Evolutionary conservation across 352 stramenopile species (phyloP).

Genomic region (Globisporangium radiosum): DNA sequence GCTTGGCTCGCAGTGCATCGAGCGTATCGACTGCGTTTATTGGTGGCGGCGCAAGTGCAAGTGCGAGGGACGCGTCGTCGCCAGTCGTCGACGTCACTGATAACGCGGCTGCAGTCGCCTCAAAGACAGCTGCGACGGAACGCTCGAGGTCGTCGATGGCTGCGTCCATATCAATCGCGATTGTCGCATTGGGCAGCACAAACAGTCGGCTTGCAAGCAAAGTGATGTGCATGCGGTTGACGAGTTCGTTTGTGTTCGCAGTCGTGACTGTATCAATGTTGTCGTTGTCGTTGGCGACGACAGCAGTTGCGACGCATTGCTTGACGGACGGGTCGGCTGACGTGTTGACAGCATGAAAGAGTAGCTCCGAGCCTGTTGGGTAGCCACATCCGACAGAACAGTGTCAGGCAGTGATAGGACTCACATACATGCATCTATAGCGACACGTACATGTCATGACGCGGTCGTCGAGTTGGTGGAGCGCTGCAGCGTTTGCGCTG

Average conservation of each 20-base stretch:
- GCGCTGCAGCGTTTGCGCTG: conserved; percentile 1
- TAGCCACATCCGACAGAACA: background rate
- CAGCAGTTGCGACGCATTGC: background rate
- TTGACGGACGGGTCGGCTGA: background rate
- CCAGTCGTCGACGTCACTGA: background rate
- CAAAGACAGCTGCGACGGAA: background rate
- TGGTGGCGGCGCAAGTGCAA: background rate
- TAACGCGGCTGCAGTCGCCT: background rate
- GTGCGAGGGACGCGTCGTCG: background rate
- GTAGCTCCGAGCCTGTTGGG: conserved; percentile 3
- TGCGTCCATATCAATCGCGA: too few species aligned
- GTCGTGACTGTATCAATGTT: too few species aligned
- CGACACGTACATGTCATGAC: conserved; percentile 4
- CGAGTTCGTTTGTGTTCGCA: too few species aligned
- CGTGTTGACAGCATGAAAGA: background rate
- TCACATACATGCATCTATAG: too few species aligned
- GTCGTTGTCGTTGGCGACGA: background rate
- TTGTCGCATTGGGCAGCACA: background rate
- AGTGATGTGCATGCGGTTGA: too few species aligned
- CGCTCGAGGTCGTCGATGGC: too few species aligned
- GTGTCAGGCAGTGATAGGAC: background rate
- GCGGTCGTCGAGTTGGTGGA: conserved; percentile 9
- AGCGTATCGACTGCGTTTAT: background rate
- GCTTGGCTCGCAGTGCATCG: background rate
- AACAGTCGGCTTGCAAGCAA: background rate